These are phyloP conservation scores for Nemania bipapillata DNA, from an alignment of 2,329 filamentous ascomycete species.

Conservation along the genomic window DNA sequence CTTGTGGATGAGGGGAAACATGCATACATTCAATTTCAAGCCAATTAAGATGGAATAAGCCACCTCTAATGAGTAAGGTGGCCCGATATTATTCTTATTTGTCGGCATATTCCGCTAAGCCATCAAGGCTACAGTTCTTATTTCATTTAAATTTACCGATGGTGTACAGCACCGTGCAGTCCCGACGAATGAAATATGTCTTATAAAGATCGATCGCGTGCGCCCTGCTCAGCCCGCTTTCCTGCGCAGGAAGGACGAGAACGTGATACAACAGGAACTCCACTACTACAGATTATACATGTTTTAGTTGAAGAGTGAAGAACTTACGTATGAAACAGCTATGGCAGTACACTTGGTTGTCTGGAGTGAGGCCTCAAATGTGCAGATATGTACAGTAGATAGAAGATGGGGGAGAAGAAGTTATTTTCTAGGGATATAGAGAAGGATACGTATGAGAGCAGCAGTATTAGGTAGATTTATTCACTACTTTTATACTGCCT, in stretches of 20 bases:
- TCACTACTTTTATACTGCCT: too few relatives aligned
- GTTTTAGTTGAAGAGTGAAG: neutral
- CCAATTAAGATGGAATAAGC: conserved; percentile 16
- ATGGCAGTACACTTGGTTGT: too few relatives aligned
- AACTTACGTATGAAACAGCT: neutral
- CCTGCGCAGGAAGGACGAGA: neutral
- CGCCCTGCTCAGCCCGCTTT: neutral
- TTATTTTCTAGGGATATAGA: too few relatives aligned
- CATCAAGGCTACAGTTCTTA: conserved; percentile 4
- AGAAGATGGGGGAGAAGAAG: too few relatives aligned
- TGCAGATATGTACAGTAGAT: too few relatives aligned
- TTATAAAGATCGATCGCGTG: neutral
- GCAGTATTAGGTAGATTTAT: too few relatives aligned
- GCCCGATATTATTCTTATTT: neutral
- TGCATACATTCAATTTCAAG: conserved; percentile 11
- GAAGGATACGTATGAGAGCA: too few relatives aligned
- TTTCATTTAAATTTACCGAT: conserved; percentile 1
- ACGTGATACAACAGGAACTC: neutral
- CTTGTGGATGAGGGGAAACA: conserved; percentile 16
- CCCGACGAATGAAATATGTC: neutral
- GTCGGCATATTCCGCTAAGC: conserved; percentile 24
- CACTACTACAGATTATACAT: neutral
- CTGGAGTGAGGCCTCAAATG: too few relatives aligned
- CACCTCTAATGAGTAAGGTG: neutral
- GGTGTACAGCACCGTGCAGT: neutral